Base-by-base conservation (phyloP, 495 filamentous ascomycete genomes). In the Tuber aestivum region DNA sequence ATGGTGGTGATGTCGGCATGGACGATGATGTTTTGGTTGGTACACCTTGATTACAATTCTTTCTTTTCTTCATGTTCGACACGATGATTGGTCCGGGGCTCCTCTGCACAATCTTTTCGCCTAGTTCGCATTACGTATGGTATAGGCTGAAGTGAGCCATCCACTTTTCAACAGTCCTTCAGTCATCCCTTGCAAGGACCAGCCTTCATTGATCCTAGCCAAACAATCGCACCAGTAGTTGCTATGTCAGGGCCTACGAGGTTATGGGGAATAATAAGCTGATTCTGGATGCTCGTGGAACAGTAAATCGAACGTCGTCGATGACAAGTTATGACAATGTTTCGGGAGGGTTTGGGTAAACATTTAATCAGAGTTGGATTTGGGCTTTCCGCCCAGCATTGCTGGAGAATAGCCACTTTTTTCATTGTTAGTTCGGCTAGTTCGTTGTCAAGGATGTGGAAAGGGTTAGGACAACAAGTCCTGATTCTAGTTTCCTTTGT, bases 21-120 rank as follows among this genome's bases (percentile, higher is more conserved):
- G 85, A 84, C 65, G 88, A 89, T 76, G 87, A 82, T 72, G 80
- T 82, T 75, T 82, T 82, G 81, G 81, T 82, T 77, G 78, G 81
- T 82, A 65, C 71, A 69, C 75, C 61, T 79, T 78, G 72, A 76
- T 74, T 77, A 73, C 41, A 50, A 41, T 61, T 65, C 70, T 75
- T 73, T 73, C 50, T 45, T 78, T 32, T 27, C 35, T 56, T 65
- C 27, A 65, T 65, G 32, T 65, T 35, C 56, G 56, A 65, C 27
- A 65, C 27, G 27, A 65, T 65, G 27, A 65, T 35, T 65, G 27
- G 56, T 35, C 56, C 27, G 56, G 56, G 56, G 32, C 14, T 65
- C 56, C 12, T 65, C 27, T 65, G 35, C 32, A 32, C 50, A 14
- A 65, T 65, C 27, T 65, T 65, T 32, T 65, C 44, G 20, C 50